phyloP scores from a whole-genome alignment of 2,329 filamentous ascomycete genomes.

The Ophiosphaerella herpotricha region DNA sequence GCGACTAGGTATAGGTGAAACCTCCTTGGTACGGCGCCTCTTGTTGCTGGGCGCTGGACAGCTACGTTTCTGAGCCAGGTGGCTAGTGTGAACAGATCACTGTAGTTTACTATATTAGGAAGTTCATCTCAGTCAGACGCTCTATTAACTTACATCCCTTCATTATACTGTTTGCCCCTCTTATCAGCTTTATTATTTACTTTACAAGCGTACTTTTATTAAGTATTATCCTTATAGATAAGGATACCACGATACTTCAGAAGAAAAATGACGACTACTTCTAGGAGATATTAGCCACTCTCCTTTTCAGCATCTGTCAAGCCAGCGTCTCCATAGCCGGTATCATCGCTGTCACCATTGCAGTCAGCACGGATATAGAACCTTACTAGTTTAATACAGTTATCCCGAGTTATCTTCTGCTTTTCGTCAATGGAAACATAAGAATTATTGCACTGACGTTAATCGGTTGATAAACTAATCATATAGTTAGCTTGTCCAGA shows the following conservation, averaged over 20 bases:
- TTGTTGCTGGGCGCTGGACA: constrained; percentile 2
- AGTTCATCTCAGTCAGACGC: background rate
- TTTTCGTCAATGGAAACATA: background rate
- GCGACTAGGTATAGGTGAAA: constrained; percentile 1
- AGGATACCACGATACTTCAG: constrained; percentile 3
- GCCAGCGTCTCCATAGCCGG: constrained; percentile 9
- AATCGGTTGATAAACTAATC: background rate
- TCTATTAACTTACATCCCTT: background rate
- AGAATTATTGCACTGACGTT: constrained; percentile 1
- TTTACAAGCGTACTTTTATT: constrained; percentile 8
- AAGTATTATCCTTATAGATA: constrained; percentile 11
- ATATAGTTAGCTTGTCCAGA: background rate
- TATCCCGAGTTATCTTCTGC: constrained; percentile 7
- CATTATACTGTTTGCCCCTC: constrained; percentile 4
- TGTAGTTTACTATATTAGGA: constrained; percentile 5
- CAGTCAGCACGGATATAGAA: constrained; percentile 3
- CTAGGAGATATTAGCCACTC: constrained; percentile 5
- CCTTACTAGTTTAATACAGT: constrained; percentile 7
- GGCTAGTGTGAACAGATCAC: constrained; percentile 1
- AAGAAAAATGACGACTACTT: constrained; percentile 11
- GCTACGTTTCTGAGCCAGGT: background rate
- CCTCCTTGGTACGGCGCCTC: background rate
- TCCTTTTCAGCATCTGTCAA: constrained; percentile 5
- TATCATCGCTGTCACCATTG: constrained; percentile 6
- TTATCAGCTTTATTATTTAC: constrained; percentile 11